These are phyloP conservation scores for Amauroascus verrucosus DNA, from an alignment of 2,329 filamentous ascomycete genomes.

Conservation along the genomic window DNA sequence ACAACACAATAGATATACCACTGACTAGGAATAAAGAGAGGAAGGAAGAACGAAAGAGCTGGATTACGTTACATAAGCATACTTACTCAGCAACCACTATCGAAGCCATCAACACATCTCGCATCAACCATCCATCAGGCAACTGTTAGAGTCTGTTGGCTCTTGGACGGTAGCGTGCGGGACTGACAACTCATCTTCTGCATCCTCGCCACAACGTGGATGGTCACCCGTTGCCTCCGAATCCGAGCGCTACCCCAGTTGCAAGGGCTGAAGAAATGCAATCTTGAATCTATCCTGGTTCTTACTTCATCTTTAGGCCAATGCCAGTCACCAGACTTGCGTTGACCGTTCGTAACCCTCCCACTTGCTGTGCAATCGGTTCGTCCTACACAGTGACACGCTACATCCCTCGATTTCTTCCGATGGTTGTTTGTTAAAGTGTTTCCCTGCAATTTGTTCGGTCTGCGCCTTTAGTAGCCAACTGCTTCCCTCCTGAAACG, in stretches of 20 bases:
- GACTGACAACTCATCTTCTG: conserved; percentile 19
- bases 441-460: neutral
- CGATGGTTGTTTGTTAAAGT: conserved; percentile 2
- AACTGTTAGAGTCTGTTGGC: neutral
- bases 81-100: no score
- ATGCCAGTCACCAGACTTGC: conserved; percentile 12
- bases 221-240: neutral
- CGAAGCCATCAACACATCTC: neutral
- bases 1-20: no score
- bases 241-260: conserved; percentile 1
- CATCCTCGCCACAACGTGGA: conserved; percentile 15
- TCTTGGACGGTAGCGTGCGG: neutral
- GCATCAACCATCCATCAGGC: neutral
- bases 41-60: no score
- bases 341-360: conserved; percentile 12
- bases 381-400: conserved; percentile 16
- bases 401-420: conserved; percentile 11
- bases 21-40: no score
- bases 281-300: conserved; percentile 14
- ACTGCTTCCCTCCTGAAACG: neutral
- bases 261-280: conserved; percentile 12
- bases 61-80: no score
- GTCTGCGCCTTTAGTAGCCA: conserved; percentile 1
- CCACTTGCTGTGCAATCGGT: conserved; percentile 7
- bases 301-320: conserved; percentile 11